Evolutionary conservation across 2,329 filamentous ascomycete species (phyloP).

Genomic region (Aspergillus sp.): DNA sequence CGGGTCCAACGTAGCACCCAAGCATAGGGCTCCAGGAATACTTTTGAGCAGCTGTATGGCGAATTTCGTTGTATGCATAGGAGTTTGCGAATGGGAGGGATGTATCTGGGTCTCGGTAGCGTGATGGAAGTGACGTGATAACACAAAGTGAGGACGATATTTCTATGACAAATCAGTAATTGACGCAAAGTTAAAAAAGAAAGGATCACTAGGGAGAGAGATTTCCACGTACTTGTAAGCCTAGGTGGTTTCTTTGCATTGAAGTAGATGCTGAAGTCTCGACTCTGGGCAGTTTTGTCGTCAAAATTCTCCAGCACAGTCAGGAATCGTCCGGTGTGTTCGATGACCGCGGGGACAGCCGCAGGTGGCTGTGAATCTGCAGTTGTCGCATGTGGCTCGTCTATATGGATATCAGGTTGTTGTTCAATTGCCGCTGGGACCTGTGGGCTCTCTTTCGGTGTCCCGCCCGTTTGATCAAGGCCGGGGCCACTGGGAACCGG

Average conservation of each 20-base stretch:
- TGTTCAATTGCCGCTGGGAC: conserved; percentile 8
- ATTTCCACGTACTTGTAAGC: conserved; percentile 44
- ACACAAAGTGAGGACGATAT: conserved; percentile 63
- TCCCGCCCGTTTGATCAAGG: not conserved
- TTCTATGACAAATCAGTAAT: conserved; percentile 32
- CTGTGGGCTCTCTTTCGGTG: not conserved
- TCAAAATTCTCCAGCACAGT: conserved; percentile 61
- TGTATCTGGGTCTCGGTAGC: conserved; percentile 81
- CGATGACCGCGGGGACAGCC: conserved; percentile 40
- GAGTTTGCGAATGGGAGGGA: conserved; percentile 78
- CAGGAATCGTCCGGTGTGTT: conserved; percentile 56
- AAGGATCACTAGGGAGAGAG: not conserved
- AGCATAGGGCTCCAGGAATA: conserved; percentile 80
- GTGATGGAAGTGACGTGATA: conserved; percentile 78
- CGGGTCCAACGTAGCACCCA: conserved; percentile 76
- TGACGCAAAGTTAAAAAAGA: not conserved
- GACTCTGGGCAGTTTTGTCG: conserved; percentile 54
- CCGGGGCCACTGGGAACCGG: not conserved
- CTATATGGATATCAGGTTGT: conserved; percentile 19
- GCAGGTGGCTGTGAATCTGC: conserved; percentile 25
- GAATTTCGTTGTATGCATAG: conserved; percentile 75
- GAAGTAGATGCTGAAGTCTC: conserved; percentile 57
- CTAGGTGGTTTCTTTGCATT: conserved; percentile 50
- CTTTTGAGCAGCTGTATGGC: conserved; percentile 68
- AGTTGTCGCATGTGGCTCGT: conserved; percentile 12